Conservation (phyloP, 140 eudicot species). For the Oenanthe javanica region DNA sequence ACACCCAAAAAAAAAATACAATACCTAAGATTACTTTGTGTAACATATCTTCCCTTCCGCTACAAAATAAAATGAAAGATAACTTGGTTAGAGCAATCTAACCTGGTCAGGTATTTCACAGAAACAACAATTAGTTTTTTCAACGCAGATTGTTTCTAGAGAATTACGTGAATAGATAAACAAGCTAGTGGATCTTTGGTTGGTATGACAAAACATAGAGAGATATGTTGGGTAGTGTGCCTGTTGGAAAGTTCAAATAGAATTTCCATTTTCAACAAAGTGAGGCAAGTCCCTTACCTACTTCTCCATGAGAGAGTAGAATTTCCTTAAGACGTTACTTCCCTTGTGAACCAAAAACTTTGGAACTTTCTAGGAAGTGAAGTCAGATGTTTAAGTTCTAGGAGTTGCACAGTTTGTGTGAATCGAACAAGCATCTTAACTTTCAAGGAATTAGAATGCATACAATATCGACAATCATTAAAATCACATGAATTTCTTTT, state of each 20-base stretch:
- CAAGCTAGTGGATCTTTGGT: background rate
- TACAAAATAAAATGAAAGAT: too few species aligned
- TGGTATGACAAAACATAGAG: background rate
- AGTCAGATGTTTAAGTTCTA: background rate
- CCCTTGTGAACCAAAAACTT: background rate
- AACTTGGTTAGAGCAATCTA: too few species aligned
- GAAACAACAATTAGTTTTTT: background rate
- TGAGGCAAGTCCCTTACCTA: background rate
- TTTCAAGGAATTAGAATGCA: background rate
- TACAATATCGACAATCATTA: too few species aligned
- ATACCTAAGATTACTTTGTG: too few species aligned
- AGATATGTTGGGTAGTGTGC: background rate
- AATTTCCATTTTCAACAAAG: background rate
- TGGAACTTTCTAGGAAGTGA: background rate
- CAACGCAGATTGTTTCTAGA: background rate
- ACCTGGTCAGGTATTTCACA: too few species aligned
- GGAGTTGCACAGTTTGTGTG: background rate
- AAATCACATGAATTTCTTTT: background rate
- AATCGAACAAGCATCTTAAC: background rate
- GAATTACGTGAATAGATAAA: too few species aligned
- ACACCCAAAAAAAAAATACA: too few species aligned
- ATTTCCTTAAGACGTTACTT: background rate
- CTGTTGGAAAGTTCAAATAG: background rate
- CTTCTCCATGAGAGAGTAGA: background rate
- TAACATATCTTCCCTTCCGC: too few species aligned